Base-by-base conservation (phyloP, 192 early-diverging fungal species). In the Coemansia sp. region DNA sequence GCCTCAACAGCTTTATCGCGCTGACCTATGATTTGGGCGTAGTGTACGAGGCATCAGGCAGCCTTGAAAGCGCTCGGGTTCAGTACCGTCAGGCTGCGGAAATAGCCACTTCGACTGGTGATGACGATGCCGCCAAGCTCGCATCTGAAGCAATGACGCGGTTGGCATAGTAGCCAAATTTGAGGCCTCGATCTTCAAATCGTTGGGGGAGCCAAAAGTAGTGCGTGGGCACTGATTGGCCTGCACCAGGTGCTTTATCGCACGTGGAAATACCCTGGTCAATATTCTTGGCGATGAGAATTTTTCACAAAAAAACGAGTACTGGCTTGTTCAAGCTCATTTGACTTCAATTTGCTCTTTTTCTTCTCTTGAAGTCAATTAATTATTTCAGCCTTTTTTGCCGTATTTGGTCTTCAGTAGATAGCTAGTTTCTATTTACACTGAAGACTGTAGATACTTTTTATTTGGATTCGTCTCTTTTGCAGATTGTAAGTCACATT, bases 1-100 rank as follows among this genome's bases (percentile, higher is more conserved):
- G 78, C 47, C 61, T 75, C 55, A 57, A 59, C 66, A 73, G 78
- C 73, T 81, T 81, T 61, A 56, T 81, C 19, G 78, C 74, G 27
- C 70, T 81, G 51, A 66, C 73, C 1, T 81, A 81, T 45, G 69
- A 68, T 29, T 56, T 75, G 54, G 78, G 78, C 10, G 57, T 60
- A 4, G 73, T 81, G 20, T 81, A 81, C 38, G 73, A 81, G 64
- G 66, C 73, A 2, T 70, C 73, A 2, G 70, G 62, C 45, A 69
- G 63, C 37, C 11, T 14, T 14, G 60, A 73, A 7, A 68, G 61
- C 52, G 78, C 78, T 10, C 66, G 69, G 18, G 69, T 81, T 59
- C 73, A 75, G 66, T 81, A 73, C 66, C 78, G 74, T 27, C 69
- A 73, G 57, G 78, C 73, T 2, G 39, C 50, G 19, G 68, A 74